Evolutionary conservation across 2,329 filamentous ascomycete species (phyloP).

Genomic region (Ophiostoma novo-ulmi): DNA sequence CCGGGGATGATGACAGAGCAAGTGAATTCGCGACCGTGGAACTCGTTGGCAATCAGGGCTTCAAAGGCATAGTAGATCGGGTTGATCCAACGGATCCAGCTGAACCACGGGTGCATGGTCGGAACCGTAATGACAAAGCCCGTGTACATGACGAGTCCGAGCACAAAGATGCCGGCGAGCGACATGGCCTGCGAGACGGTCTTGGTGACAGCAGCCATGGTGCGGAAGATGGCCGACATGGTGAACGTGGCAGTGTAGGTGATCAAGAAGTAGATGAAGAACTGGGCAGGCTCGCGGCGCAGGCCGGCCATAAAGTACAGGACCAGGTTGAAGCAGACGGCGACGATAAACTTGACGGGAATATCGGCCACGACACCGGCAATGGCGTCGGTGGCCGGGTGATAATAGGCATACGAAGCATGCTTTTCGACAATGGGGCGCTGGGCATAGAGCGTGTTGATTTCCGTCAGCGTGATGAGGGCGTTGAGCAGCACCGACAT

Average conservation of each 20-base stretch:
- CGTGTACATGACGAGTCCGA: conserved; percentile 58
- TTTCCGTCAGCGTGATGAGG: conserved; percentile 75
- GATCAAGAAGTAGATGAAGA: conserved; percentile 81
- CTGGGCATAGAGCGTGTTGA: conserved; percentile 78
- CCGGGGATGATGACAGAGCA: conserved; percentile 38
- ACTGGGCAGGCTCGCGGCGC: conserved; percentile 64
- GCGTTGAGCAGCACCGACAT: conserved; percentile 83
- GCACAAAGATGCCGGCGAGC: conserved; percentile 55
- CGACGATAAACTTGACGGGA: conserved; percentile 73
- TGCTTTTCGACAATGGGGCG: conserved; percentile 9
- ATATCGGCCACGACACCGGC: conserved; percentile 81
- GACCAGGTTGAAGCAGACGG: conserved; percentile 69
- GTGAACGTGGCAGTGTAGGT: conserved; percentile 66
- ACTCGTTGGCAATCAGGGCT: conserved; percentile 51
- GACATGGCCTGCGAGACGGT: conserved; percentile 62
- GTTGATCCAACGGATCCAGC: conserved; percentile 63
- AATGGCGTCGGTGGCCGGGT: conserved; percentile 76
- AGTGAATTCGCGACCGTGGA: conserved; percentile 52
- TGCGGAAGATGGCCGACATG: conserved; percentile 84
- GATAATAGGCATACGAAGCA: not conserved
- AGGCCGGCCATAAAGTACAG: conserved; percentile 87
- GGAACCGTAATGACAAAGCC: conserved; percentile 26
- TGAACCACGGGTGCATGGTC: conserved; percentile 48
- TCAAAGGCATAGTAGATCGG: conserved; percentile 61
- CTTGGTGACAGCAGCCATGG: conserved; percentile 67